Percentiles rank a stretch among this genome's conserved stretches.
phyloP scores from a whole-genome alignment of 1,139 yeast genomes.

The Suhomyces terraborum region DNA sequence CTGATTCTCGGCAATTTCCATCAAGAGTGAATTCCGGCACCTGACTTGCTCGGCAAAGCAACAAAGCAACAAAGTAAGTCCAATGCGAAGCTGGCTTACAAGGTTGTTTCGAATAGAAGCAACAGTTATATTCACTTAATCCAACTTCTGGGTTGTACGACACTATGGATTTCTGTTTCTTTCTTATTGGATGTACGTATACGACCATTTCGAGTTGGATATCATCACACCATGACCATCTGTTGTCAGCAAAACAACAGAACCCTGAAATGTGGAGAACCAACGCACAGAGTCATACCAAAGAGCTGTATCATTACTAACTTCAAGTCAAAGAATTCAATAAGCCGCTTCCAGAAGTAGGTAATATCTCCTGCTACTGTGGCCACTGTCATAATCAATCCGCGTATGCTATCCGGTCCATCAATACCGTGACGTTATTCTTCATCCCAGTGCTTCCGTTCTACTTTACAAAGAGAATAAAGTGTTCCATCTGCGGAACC shows the following conservation, averaged over 20 bases:
- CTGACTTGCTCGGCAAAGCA: background rate
- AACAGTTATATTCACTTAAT: background rate
- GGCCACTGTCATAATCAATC: slow-evolving; percentile 47
- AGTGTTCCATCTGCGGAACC: slow-evolving; percentile 48
- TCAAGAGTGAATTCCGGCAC: background rate
- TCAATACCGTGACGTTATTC: slow-evolving; percentile 46
- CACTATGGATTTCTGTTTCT: slow-evolving; percentile 15
- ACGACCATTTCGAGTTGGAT: background rate
- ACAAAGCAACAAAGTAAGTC: background rate
- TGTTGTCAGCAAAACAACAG: background rate
- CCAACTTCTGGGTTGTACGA: background rate
- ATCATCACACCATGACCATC: background rate
- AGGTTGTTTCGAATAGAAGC: background rate
- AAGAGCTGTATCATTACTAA: slow-evolving; percentile 8
- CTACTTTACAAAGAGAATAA: slow-evolving; percentile 39
- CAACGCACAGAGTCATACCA: background rate
- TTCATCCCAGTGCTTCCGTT: slow-evolving; percentile 50
- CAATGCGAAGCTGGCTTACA: background rate
- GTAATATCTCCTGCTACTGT: slow-evolving; percentile 20
- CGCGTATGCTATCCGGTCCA: slow-evolving; percentile 44
- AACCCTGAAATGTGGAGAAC: background rate
- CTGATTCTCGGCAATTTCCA: background rate
- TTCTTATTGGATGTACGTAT: slow-evolving; percentile 16
- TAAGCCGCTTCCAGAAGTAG: slow-evolving; percentile 21
- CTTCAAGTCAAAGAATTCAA: slow-evolving; percentile 21